A percentile compares a stretch with the other conserved stretches of the same genome.
Conservation (phyloP, 768 basidiomycete species). For the Dioszegia aurantiaca region DNA sequence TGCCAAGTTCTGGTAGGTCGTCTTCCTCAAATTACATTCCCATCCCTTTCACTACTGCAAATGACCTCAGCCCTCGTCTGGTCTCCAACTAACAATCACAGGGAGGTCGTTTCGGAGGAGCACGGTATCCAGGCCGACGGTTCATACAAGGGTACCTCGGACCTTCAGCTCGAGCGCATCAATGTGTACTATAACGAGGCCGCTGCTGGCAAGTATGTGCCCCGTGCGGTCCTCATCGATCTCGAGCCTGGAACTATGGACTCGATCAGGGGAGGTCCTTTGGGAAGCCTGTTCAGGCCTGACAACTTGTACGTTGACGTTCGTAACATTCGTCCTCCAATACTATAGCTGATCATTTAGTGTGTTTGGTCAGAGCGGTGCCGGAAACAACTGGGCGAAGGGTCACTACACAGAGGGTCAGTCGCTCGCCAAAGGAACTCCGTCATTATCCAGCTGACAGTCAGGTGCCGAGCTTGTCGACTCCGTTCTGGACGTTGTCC, state of each 20-base stretch:
- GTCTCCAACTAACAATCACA: conserved; percentile 54
- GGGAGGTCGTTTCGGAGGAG: conserved; percentile 98
- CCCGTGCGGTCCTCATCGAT: conserved; percentile 94
- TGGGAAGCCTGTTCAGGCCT: conserved; percentile 89
- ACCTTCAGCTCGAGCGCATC: conserved; percentile 90
- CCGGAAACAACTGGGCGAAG: conserved; percentile 99
- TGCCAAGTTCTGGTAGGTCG: conserved; percentile 55
- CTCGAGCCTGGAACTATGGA: conserved; percentile 81
- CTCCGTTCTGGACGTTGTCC: conserved; percentile 93
- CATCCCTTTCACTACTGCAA: conserved; percentile 17
- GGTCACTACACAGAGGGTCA: conserved; percentile 62
- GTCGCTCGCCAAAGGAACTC: conserved; percentile 51
- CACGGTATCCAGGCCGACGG: conserved; percentile 94
- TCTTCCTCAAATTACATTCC: neutral
- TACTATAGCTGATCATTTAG: conserved; percentile 19
- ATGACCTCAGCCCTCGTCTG: no score
- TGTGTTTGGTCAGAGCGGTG: conserved; percentile 95
- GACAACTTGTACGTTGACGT: conserved; percentile 69
- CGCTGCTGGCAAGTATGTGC: conserved; percentile 93
- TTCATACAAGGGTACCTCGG: conserved; percentile 84
- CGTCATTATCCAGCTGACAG: conserved; percentile 58
- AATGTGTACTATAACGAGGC: conserved; percentile 98
- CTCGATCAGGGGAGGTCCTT: conserved; percentile 58
- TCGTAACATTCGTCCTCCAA: neutral
- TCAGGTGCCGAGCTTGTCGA: conserved; percentile 99